Conservation (phyloP, 2,329 filamentous ascomycete genomes). For the Colletotrichum karsti region DNA sequence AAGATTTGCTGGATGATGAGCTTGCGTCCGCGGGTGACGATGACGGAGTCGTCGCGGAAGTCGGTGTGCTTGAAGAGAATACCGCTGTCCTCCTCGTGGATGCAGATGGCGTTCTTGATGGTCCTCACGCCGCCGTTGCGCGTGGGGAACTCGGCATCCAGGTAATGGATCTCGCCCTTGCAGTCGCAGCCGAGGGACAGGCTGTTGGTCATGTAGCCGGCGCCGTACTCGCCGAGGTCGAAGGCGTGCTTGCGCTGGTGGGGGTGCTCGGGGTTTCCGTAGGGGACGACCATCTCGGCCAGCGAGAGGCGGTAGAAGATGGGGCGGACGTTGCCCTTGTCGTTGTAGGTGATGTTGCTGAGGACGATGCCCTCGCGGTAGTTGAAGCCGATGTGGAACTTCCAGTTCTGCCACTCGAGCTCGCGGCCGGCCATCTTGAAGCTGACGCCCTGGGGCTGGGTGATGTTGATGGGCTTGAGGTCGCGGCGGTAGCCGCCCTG, state of each 20-base stretch:
- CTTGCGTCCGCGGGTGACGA: constrained; percentile 87
- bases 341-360: constrained; percentile 89
- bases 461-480: constrained; percentile 87
- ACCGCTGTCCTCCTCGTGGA: constrained; percentile 92
- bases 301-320: constrained; percentile 91
- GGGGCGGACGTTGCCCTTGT: constrained; percentile 79
- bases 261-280: constrained; percentile 81
- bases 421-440: constrained; percentile 80
- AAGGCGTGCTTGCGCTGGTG: constrained; percentile 84
- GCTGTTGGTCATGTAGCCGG: constrained; percentile 85
- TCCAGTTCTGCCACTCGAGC: constrained; percentile 94
- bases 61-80: constrained; percentile 96
- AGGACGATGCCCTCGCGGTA: constrained; percentile 91
- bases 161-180: constrained; percentile 90
- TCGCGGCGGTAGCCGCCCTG: constrained; percentile 80
- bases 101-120: constrained; percentile 94
- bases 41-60: constrained; percentile 88
- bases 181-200: constrained; percentile 83
- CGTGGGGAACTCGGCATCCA: constrained; percentile 87
- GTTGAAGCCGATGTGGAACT: constrained; percentile 92
- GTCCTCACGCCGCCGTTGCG: constrained; percentile 77
- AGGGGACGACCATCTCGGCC: constrained; percentile 94
- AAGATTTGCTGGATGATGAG: constrained; percentile 92
- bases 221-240: constrained; percentile 83
- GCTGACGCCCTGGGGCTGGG: constrained; percentile 87